Base-by-base conservation (phyloP, 208 protist genomes). In the Blechomonas ayalai region DNA sequence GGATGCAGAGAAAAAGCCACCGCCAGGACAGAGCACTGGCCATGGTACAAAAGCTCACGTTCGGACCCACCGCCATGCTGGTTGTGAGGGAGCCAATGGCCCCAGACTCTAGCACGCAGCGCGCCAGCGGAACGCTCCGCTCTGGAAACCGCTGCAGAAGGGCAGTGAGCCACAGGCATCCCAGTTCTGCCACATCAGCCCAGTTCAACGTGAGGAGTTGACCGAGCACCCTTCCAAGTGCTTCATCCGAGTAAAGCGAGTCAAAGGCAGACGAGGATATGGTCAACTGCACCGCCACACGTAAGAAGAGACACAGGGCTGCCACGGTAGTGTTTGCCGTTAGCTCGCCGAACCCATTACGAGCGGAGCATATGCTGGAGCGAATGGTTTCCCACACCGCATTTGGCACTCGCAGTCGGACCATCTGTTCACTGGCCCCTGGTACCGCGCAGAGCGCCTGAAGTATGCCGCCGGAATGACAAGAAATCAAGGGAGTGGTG, bases 21-120 rank as follows among this genome's bases (percentile, higher is more conserved):
- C 76, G 62, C 67, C 66, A 77, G 32, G 51, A 69, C 32, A 76
- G 24, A 4, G 74, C 64, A 2, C 67, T 71, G 2, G 64, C 27
- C 13, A 61, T 38, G 18, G 67, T 42, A 37, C 70, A 71, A 2
- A 37, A 22, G 36, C 37, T 31, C 52, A 65, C 67, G 45, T 47
- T 53, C 29, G 31, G 26, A 13, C 52, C 19, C 20, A 41, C 19
- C 8, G 36, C 36, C 36, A 26, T 12, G 9, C 5, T 7, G 36
- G 8, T 41, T 22, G 36, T 5, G 36, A 41, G 36, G 36, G 25
- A 22, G 25, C 5, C 20, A 5, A 22, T 22, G 19, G 36, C 36
- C 8, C 19, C 36, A 18, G 19, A 4, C 2, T 2, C 12, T 13
- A 16, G 12, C 18, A 37, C 16, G 23, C 20, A 7, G 10, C 15